Evolutionary conservation across 805 yeast genomes (phyloP).

Genomic region (Pichia cabralensis): DNA sequence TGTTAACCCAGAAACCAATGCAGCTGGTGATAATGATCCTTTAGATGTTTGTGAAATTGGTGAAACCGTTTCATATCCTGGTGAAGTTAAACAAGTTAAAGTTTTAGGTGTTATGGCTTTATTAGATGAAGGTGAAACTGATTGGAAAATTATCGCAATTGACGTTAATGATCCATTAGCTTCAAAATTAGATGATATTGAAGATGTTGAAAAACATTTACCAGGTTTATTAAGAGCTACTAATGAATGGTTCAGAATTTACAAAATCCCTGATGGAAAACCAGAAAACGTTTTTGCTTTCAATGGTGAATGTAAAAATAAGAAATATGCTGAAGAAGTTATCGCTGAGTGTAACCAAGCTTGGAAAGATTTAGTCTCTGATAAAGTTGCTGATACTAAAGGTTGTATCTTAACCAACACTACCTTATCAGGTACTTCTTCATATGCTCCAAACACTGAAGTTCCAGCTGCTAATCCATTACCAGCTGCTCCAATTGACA

Average conservation of each 20-base stretch:
- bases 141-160: constrained; percentile 88
- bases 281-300: constrained; percentile 96
- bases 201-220: constrained; percentile 79
- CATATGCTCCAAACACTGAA: constrained; percentile 39
- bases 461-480: constrained; percentile 64
- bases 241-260: constrained; percentile 96
- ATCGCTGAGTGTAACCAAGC: constrained; percentile 76
- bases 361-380: constrained; percentile 68
- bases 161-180: constrained; percentile 87
- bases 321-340: constrained; percentile 75
- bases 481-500: constrained; percentile 91
- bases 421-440: constrained; percentile 49
- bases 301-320: constrained; percentile 85
- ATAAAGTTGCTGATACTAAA: constrained; percentile 46
- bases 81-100: constrained; percentile 79
- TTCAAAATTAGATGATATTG: constrained; percentile 74
- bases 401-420: constrained; percentile 72
- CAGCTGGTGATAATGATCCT: constrained; percentile 78
- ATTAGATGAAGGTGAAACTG: constrained; percentile 85
- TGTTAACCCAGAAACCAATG: constrained; percentile 56
- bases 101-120: constrained; percentile 91
- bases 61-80: constrained; percentile 51
- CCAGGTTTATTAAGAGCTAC: constrained; percentile 93
- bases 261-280: constrained; percentile 97
- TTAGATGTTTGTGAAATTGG: constrained; percentile 82